These are phyloP conservation scores for Pythium oligandrum DNA, from an alignment of 352 stramenopile genomes.

Conservation along the genomic window DNA sequence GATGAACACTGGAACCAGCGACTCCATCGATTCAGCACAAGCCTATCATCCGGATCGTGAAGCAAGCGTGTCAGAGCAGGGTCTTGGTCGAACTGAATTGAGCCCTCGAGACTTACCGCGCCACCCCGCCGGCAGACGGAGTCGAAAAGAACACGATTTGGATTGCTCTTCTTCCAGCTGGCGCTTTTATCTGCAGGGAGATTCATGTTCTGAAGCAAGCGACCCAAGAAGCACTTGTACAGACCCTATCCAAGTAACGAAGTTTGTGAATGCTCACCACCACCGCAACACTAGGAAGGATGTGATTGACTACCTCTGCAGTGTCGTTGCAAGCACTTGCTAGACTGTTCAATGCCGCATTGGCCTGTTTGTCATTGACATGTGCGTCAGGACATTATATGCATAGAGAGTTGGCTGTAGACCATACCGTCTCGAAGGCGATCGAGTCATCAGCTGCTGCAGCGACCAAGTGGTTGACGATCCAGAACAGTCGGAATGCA, in stretches of 20 bases:
- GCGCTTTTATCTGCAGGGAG: conserved; percentile 29
- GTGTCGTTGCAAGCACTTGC: conserved; percentile 22
- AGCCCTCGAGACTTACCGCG: conserved; percentile 22
- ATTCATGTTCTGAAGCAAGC: conserved; percentile 47
- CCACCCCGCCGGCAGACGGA: conserved; percentile 65
- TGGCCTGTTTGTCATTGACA: conserved; percentile 26
- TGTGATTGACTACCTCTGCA: conserved; percentile 29
- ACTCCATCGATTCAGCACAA: conserved; percentile 48
- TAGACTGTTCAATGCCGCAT: conserved; percentile 26
- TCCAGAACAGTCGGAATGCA: conserved; percentile 75
- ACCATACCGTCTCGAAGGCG: conserved; percentile 44
- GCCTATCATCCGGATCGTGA: conserved; percentile 25
- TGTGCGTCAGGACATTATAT: background rate
- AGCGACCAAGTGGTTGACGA: conserved; percentile 71
- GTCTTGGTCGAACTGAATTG: no score
- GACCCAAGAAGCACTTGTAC: conserved; percentile 48
- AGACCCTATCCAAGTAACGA: conserved; percentile 28
- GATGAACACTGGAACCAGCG: conserved; percentile 59
- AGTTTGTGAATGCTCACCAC: background rate
- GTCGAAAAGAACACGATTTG: conserved; percentile 68
- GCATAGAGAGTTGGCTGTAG: background rate
- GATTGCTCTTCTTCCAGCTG: conserved; percentile 60
- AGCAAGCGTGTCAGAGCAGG: background rate
- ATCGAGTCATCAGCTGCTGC: conserved; percentile 40
- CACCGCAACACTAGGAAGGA: no score